Percentiles rank a stretch among this genome's conserved stretches.
Conservation (phyloP, 768 basidiomycete species). For the Serpula lacrymans region DNA sequence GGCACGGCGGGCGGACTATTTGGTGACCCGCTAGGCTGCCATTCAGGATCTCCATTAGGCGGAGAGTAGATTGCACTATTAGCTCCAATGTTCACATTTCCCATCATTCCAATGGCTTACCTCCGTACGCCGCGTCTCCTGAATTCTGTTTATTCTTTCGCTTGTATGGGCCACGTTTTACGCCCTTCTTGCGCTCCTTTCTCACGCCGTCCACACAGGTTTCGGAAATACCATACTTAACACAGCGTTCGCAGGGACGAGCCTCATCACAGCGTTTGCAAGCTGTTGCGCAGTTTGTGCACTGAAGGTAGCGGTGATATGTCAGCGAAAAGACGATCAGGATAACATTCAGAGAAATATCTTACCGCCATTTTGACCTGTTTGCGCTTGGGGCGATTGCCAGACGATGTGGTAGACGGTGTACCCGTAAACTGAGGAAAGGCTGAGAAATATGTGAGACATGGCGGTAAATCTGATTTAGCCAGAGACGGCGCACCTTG, state of each 20-base stretch:
- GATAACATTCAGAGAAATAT: slow-evolving; percentile 7
- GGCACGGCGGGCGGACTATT: slow-evolving; percentile 13
- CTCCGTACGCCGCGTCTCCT: slow-evolving; percentile 19
- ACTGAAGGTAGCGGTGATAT: slow-evolving; percentile 26
- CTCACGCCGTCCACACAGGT: slow-evolving; percentile 58
- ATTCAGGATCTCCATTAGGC: slow-evolving; percentile 28
- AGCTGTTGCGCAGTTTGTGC: slow-evolving; percentile 55
- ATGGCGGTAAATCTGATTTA: slow-evolving; percentile 30
- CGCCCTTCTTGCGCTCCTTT: slow-evolving; percentile 62
- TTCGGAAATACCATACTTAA: slow-evolving; percentile 57
- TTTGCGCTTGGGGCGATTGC: slow-evolving; percentile 41
- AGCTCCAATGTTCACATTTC: slow-evolving; percentile 14
- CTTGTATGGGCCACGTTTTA: slow-evolving; percentile 58
- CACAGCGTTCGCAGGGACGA: slow-evolving; percentile 61
- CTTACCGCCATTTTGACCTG: slow-evolving; percentile 60
- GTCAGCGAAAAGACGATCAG: slow-evolving; percentile 3
- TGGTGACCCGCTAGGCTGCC: slow-evolving; percentile 25
- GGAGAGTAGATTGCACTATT: slow-evolving; percentile 12
- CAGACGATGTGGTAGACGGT: slow-evolving; percentile 17
- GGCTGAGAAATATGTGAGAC: slow-evolving; percentile 14
- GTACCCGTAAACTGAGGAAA: slow-evolving; percentile 6
- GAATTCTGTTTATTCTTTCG: slow-evolving; percentile 39
- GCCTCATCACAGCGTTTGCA: slow-evolving; percentile 57
- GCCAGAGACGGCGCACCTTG: slow-evolving; percentile 30
- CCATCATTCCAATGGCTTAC: slow-evolving; percentile 10